These are phyloP conservation scores for Coccomyxa sp. DNA, from an alignment of 139 green algal species.

Conservation along the genomic window DNA sequence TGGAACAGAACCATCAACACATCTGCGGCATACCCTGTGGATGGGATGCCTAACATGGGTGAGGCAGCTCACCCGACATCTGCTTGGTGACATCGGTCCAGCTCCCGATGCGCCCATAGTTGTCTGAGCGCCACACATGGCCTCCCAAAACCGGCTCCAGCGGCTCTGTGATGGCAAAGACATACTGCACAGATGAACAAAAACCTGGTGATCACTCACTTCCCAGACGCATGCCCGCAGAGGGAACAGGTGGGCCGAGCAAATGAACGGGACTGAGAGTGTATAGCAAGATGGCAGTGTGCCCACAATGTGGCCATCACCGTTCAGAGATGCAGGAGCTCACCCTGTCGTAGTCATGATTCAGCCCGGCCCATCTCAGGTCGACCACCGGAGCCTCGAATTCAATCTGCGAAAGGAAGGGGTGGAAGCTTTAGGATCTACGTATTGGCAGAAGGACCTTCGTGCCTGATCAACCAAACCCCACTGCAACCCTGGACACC, in stretches of 20 bases:
- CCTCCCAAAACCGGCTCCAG: slow-evolving; percentile 27
- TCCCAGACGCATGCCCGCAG: not conserved
- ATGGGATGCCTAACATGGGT: not conserved
- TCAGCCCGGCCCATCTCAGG: slow-evolving; percentile 13
- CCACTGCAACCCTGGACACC: not conserved
- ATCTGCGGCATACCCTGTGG: not conserved
- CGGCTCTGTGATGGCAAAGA: slow-evolving; percentile 39
- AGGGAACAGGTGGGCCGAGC: not conserved
- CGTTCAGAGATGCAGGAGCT: not conserved
- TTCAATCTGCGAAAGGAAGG: not conserved
- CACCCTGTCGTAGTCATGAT: slow-evolving; percentile 20
- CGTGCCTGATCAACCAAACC: not conserved
- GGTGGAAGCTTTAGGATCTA: not conserved
- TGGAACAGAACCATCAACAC: not conserved
- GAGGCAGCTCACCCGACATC: slow-evolving; percentile 18
- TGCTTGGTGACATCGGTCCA: slow-evolving; percentile 33
- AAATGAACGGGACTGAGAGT: not conserved
- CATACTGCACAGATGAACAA: slow-evolving; percentile 19
- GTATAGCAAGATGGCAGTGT: not conserved
- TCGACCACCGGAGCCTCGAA: slow-evolving; percentile 12
- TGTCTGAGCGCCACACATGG: slow-evolving; percentile 38
- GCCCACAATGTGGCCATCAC: not conserved
- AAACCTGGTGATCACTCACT: not conserved
- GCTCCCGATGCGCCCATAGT: slow-evolving; percentile 19
- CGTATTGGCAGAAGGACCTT: not conserved